Evolutionary conservation across 441 rosid species (phyloP), one percentile per base, ranked within the genome.

Genomic region (Flueggea neowawraea): DNA sequence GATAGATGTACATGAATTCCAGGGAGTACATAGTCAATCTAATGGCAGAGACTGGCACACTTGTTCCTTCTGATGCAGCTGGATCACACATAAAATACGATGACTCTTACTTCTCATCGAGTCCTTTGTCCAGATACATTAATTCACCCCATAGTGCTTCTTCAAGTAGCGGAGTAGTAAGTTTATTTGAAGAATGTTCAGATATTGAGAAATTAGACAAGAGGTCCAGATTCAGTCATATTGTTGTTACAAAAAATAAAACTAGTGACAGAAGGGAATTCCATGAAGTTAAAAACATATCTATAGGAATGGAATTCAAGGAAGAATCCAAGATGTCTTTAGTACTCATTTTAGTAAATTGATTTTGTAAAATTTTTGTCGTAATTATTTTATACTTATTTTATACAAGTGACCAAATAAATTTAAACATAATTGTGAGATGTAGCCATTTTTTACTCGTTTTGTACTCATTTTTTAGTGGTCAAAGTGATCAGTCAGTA

Each of bases 11-110:
- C 68, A 61, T 79, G 72, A 73, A 70, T 82, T 84, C 74, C 96
- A 94, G 99, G 95, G 99, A 94, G 79, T 89, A 86, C 81, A 91
- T 94, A 58, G 89, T 94, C 74, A 97, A 94, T 75, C 89, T 94
- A 49, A 94, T 87, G 96, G 97, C 97, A 70, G 99, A 83, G 78
- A 97, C 99, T 2, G 99, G 99, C 51, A 83, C 96, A 61, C 92
- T 94, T 71, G 89, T 94, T 74, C 99, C 99, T 73, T 77, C 99
- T 70, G 97, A 94, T 77, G 80, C 79, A 33, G 85, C 85, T 62
- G 91, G 88, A 65, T 84, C 82, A 63, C 88, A 79, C 66, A 65
- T 75, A 65, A 94, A 83, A 72, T 82, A 72, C 41, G 88, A 78
- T 51, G 92, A 84, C 47, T 60, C 90, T 52, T 62, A 78, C 65